Evolutionary conservation across 176 grass and related monocot genomes (phyloP), one percentile per base, ranked within the genome.

Genomic region (Phoenix roebelenii): DNA sequence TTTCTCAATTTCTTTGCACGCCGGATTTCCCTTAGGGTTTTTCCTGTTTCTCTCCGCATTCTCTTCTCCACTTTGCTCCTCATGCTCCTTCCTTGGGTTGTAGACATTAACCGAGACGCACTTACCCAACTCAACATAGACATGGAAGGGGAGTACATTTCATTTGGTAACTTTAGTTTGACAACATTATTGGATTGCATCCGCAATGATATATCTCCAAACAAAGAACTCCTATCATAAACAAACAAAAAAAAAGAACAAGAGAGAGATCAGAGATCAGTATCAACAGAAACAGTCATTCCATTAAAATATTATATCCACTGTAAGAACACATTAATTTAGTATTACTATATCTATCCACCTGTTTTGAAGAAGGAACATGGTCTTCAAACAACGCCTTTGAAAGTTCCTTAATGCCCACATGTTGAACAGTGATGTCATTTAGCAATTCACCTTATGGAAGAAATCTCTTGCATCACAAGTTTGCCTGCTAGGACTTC

Each of bases 61-160:
- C 84, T 85, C 70, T 65, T 98, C 84, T 92, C 87, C 67, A 98
- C 93, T 76, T 98, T 98, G 73, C 87, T 98, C 57, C 60, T 68
- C 87, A 92, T 98, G 67, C 76, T 92, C 70, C 87, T 85, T 73
- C 93, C 87, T 52, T 65, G 88, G 69, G 64, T 84, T 55, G 89
- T 85, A 7, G 93, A 92, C 93, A 98, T 98, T 14, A 85, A 29
- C 50, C 93, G 74, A 54, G 51, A 68, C 26, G 22, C 68, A 63
- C 23, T 59, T 20, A 66, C 64, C 16, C 22, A 59, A 57, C 39
- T 48, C 48, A 76, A 65, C 14, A 49, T 54, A 50, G 53, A 19
- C n/a, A 64, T 65, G 44, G 58, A 52, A 49, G 55, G 44, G 9
- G 44, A 59, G 16, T 60, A 28, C 5, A 51, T 51, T 28, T 14